Conservation (phyloP, 345 rosid species). For the Arabidopsis thaliana region DNA sequence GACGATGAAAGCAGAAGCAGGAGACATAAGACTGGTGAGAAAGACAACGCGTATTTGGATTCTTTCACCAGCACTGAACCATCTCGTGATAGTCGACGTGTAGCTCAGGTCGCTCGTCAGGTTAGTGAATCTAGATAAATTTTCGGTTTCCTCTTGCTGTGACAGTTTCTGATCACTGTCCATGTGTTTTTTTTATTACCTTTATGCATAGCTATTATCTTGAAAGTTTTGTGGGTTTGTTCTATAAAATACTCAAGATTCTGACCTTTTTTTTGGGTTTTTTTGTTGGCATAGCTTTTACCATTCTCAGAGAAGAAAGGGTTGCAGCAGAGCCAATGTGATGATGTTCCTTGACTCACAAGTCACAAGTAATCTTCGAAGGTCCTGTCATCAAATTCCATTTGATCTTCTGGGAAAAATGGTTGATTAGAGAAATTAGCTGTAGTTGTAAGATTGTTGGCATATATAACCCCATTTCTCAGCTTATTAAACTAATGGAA, state of each 20-base stretch:
- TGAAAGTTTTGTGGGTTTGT: neutral
- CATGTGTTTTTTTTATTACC: neutral
- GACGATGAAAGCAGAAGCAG: slow-evolving; percentile 50
- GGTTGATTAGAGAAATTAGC: slow-evolving; percentile 35
- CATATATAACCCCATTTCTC: slow-evolving; percentile 26
- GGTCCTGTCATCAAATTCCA: neutral
- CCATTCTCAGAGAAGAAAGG: slow-evolving; percentile 59
- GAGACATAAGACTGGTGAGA: slow-evolving; percentile 54
- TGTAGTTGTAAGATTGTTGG: slow-evolving; percentile 13
- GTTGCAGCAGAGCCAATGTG: slow-evolving; percentile 42
- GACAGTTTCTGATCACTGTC: neutral
- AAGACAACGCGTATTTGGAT: slow-evolving; percentile 49
- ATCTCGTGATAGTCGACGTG: slow-evolving; percentile 52
- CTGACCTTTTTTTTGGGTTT: slow-evolving; percentile 1
- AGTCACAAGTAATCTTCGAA: slow-evolving; percentile 20
- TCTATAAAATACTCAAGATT: neutral
- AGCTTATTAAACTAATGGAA: slow-evolving; percentile 12
- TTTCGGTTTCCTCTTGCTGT: neutral
- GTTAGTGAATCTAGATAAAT: slow-evolving; percentile 47
- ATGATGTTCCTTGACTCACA: slow-evolving; percentile 42
- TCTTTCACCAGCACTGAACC: slow-evolving; percentile 54
- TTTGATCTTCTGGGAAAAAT: slow-evolving; percentile 10
- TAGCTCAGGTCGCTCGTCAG: slow-evolving; percentile 75
- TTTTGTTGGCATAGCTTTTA: slow-evolving; percentile 55
- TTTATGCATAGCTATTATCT: neutral